Evolutionary conservation across 1,139 yeast species (phyloP), one percentile per base, ranked within the genome.

Genomic region (Pichia sp.): DNA sequence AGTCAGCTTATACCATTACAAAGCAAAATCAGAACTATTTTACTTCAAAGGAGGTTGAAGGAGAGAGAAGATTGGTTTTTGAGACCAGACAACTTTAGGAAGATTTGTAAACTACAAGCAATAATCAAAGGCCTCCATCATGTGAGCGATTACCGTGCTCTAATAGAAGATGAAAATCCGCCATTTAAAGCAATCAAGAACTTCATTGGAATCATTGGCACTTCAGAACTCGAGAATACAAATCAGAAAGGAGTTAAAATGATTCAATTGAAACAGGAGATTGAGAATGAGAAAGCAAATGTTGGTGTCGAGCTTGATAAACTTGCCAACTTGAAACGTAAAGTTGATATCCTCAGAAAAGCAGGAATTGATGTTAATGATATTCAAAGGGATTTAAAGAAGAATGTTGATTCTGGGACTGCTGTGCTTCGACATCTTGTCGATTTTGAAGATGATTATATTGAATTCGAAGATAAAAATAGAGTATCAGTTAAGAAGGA

Each of bases 281-380:
- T 85, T 31, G 70, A 77, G 37, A 79, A 72, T 37, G 78, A 72
- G 45, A 79, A 85, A 8, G 72, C 72, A 39, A 66, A 68, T 23
- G 84, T 84, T 52, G 89, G 80, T 52, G 72, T 69, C 31, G 67
- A 84, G 52, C 94, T 85, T 56, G 73, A 72, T 38, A 82, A 79
- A 47, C 77, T 89, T 47, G 88, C 83, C 49, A 83, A 84, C 50
- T 69, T 89, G 52, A 96, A 89, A 55, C 73, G 84, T 51, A 88
- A 85, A 54, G 79, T 86, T 52, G 85, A 86, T 2, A 61, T 85
- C 38, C 66, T 86, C 39, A 84, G 82, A 48, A 84, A 81, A 56
- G 84, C 85, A 60, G 84, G 83, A 53, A 80, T 85, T 46, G 74
- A 91, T 1, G 62, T 86, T 28, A 94, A 85, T 51, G 95, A 85